Conservation (phyloP, 495 filamentous ascomycete genomes). For the Daldinia vernicosa region DNA sequence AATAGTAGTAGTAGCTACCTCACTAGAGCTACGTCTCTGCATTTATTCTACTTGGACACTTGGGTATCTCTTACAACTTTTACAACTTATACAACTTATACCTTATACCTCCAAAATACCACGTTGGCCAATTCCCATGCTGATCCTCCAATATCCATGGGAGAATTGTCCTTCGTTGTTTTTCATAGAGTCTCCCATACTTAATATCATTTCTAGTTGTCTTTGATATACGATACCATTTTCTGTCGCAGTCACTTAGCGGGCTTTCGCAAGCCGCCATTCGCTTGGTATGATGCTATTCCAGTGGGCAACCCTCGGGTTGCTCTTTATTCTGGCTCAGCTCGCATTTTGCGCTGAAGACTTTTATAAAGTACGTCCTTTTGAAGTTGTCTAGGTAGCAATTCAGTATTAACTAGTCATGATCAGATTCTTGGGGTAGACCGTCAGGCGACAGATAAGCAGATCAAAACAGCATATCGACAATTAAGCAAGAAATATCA, state of each 20-base stretch:
- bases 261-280: constrained; percentile 25
- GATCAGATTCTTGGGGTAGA: constrained; percentile 77
- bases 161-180: constrained; percentile 24
- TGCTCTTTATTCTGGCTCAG: constrained; percentile 57
- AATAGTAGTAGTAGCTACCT: constrained; percentile 1
- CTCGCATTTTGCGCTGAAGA: constrained; percentile 68
- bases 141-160: constrained; percentile 22
- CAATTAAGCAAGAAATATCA: constrained; percentile 95
- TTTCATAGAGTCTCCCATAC: background rate
- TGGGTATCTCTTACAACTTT: constrained; percentile 6
- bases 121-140: constrained; percentile 37
- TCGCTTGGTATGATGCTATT: constrained; percentile 50
- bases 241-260: background rate
- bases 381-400: background rate
- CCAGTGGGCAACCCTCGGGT: constrained; percentile 50
- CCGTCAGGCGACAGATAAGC: constrained; percentile 81
- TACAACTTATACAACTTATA: constrained; percentile 12
- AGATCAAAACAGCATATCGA: constrained; percentile 97
- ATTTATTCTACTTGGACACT: constrained; percentile 8
- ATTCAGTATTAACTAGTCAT: constrained; percentile 22
- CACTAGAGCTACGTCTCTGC: background rate
- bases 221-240: constrained; percentile 11
- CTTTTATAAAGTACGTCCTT: constrained; percentile 79
- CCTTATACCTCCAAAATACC: constrained; percentile 7
- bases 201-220: constrained; percentile 3